Evolutionary conservation across 768 basidiomycete species (phyloP), one percentile per base, ranked within the genome.

Genomic region (Termitomyces sp.): DNA sequence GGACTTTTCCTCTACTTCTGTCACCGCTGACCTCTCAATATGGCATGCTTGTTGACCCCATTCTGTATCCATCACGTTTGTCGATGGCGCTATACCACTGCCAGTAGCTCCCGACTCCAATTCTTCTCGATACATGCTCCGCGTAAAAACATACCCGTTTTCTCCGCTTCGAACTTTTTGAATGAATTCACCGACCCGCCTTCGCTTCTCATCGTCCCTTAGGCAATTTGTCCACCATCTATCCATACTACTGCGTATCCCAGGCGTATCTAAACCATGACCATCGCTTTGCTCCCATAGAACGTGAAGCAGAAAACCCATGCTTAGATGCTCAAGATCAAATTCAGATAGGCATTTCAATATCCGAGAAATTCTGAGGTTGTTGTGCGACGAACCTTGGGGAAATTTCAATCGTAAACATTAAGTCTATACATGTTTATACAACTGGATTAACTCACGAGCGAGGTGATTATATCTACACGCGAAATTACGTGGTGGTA

Each of bases 221-320:
- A 89, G 73, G 68, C 89, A 91, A 66, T 88, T 88, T 20, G 84
- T 83, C 89, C 89, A 91, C 86, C 87, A 92, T 60, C 78, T 75
- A 63, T 89, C 89, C 88, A 91, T 90, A 69, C 89, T 91, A 64
- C 73, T 72, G 53, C 72, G 69, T 53, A 90, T 74, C 11, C 72
- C 72, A 10, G 67, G 65, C n/a, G 81, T 75, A 66, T 83, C 76
- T 47, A 92, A 76, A 67, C 80, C 73, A 36, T 76, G 73, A 25
- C 76, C 69, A 69, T 87, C 84, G 66, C 86, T 88, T 68, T 90
- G 89, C 68, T 91, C 86, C 65, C 77, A 81, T 32, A 91, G 77
- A 61, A 91, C 77, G 68, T 88, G 86, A 48, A 91, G 77, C 48
- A 92, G 67, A 65, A 91, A 89, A 1, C 86, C 87, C 14, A 84